phyloP scores from a whole-genome alignment of 352 stramenopile species.

The Globisporangium acanthophoron region DNA sequence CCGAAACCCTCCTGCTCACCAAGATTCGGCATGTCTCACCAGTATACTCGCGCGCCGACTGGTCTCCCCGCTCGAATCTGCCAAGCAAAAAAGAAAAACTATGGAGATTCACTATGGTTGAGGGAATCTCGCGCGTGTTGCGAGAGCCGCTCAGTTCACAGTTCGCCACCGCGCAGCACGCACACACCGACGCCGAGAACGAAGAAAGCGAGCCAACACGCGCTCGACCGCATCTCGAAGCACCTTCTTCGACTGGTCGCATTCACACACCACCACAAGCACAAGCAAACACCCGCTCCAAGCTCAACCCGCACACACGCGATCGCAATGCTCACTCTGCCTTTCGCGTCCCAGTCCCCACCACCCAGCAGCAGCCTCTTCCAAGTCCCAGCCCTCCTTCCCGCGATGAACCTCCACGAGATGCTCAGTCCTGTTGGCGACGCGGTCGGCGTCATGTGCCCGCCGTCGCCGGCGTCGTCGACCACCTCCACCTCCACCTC shows the following conservation, averaged over 20 bases:
- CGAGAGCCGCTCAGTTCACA: not conserved
- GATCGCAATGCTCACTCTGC: conserved; percentile 8
- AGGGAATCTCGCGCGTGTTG: conserved; percentile 18
- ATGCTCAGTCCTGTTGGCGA: conserved; percentile 19
- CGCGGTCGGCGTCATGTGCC: conserved; percentile 17
- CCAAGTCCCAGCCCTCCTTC: conserved; percentile 6
- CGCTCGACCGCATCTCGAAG: too few species aligned
- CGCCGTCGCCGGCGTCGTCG: conserved; percentile 32
- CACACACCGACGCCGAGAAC: conserved; percentile 8
- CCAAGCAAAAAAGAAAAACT: too few species aligned
- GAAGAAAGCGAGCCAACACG: too few species aligned
- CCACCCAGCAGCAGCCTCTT: too few species aligned
- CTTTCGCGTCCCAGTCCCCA: conserved; percentile 1
- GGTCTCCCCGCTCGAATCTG: not conserved
- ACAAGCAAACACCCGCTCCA: not conserved
- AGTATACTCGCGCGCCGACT: not conserved
- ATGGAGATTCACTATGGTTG: too few species aligned
- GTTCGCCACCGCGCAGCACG: too few species aligned
- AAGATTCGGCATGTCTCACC: not conserved
- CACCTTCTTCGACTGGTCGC: not conserved
- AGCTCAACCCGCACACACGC: not conserved
- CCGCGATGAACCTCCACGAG: conserved; percentile 41
- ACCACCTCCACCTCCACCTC: not conserved
- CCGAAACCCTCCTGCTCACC: not conserved
- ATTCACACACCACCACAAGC: not conserved